Conservation (phyloP, 306 rosid species). For the Pyrus betulifolia region DNA sequence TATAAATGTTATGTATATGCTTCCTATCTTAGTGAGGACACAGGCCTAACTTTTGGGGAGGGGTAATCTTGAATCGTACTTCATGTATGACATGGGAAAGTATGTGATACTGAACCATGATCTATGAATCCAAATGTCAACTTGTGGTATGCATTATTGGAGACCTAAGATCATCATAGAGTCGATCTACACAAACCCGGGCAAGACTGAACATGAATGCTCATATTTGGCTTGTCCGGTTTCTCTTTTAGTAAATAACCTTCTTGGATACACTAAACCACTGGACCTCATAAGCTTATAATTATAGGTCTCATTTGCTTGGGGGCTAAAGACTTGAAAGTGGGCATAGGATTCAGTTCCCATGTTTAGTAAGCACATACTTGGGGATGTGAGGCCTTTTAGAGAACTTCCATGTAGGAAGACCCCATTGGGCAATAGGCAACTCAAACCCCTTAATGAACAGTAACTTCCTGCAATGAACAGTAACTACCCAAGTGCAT, state of each 20-base stretch:
- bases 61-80: neutral
- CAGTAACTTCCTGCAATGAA: too few relatives aligned
- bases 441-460: too few relatives aligned
- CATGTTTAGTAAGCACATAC: neutral
- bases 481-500: too few relatives aligned
- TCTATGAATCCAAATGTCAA: neutral
- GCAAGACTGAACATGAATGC: neutral
- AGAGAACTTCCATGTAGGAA: too few relatives aligned
- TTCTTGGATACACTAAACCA: neutral
- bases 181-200: neutral
- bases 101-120: neutral
- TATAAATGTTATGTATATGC: neutral
- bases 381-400: neutral
- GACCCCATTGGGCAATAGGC: too few relatives aligned
- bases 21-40: neutral
- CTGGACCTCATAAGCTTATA: neutral
- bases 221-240: neutral
- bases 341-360: neutral
- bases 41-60: neutral
- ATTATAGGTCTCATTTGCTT: too few relatives aligned
- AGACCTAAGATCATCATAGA: neutral
- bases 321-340: neutral
- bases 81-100: neutral
- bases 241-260: too few relatives aligned
- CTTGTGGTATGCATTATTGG: neutral